These are phyloP conservation scores for Butyriboletus loyo DNA, from an alignment of 768 basidiomycete species.

Conservation along the genomic window DNA sequence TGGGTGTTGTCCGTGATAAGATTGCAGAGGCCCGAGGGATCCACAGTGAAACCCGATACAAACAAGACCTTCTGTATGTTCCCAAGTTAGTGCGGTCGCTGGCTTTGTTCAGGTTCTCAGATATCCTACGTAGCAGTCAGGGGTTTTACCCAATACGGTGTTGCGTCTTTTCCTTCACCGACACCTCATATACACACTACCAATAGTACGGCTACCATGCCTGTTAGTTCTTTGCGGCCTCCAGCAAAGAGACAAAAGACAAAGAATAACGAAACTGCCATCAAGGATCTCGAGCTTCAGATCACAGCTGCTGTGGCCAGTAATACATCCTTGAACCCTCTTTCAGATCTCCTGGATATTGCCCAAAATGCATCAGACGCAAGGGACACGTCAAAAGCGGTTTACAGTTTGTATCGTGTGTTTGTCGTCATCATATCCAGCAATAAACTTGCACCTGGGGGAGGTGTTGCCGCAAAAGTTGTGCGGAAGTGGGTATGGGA, in stretches of 20 bases:
- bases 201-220: constrained; percentile 17
- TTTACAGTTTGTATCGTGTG: constrained; percentile 80
- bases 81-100: neutral
- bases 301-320: constrained; percentile 51
- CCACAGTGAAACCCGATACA: neutral
- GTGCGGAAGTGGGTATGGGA: constrained; percentile 83
- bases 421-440: constrained; percentile 63
- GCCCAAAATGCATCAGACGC: constrained; percentile 47
- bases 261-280: constrained; percentile 18
- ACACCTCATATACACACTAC: neutral
- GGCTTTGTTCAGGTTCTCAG: neutral
- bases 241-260: constrained; percentile 50
- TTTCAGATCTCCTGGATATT: constrained; percentile 71
- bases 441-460: constrained; percentile 51
- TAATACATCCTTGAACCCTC: constrained; percentile 67
- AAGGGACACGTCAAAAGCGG: constrained; percentile 62
- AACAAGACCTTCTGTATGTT: neutral
- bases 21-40: neutral
- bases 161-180: neutral
- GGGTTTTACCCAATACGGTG: constrained; percentile 4
- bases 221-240: constrained; percentile 48
- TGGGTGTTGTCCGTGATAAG: neutral
- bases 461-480: constrained; percentile 50
- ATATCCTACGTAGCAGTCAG: too few species aligned
- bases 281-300: constrained; percentile 52